phyloP scores from a whole-genome alignment of 352 stramenopile species.

The Pelagophyceae sp. region DNA sequence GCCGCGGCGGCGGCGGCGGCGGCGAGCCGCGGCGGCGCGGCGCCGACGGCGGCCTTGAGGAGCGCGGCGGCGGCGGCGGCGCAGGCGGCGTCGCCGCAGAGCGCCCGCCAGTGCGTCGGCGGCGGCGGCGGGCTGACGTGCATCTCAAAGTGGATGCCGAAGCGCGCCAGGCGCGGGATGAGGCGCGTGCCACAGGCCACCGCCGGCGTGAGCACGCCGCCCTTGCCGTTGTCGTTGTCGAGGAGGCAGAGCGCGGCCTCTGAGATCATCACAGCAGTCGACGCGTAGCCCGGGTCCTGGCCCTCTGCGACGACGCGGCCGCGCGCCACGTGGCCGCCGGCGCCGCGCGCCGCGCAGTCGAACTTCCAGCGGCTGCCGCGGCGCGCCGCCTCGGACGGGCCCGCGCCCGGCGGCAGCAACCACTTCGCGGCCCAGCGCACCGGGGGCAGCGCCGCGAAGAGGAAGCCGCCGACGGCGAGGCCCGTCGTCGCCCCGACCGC shows the following conservation, averaged over 20 bases:
- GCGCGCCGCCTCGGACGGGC: neutral
- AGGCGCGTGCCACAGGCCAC: neutral
- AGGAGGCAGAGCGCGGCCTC: neutral
- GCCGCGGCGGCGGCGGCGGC: too few relatives aligned
- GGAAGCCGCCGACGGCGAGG: neutral
- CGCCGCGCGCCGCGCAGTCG: neutral
- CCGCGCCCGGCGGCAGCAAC: neutral
- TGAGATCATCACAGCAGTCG: neutral
- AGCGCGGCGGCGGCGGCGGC: too few relatives aligned
- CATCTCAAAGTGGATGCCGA: neutral
- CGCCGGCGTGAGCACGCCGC: conserved; percentile 11
- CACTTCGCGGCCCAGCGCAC: neutral
- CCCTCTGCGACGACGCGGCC: neutral
- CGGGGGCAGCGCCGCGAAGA: neutral
- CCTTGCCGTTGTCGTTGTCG: neutral
- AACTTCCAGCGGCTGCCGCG: neutral
- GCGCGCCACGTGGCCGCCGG: neutral
- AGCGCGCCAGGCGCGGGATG: neutral
- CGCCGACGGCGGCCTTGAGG: neutral
- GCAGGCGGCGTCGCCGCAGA: neutral
- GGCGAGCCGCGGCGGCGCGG: neutral
- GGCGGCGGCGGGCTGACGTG: neutral
- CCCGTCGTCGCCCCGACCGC: neutral
- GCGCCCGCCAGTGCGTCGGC: neutral
- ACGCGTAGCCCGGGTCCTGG: conserved; percentile 1